phyloP scores from a whole-genome alignment of 352 stramenopile genomes.

The Globisporangium nagaii region DNA sequence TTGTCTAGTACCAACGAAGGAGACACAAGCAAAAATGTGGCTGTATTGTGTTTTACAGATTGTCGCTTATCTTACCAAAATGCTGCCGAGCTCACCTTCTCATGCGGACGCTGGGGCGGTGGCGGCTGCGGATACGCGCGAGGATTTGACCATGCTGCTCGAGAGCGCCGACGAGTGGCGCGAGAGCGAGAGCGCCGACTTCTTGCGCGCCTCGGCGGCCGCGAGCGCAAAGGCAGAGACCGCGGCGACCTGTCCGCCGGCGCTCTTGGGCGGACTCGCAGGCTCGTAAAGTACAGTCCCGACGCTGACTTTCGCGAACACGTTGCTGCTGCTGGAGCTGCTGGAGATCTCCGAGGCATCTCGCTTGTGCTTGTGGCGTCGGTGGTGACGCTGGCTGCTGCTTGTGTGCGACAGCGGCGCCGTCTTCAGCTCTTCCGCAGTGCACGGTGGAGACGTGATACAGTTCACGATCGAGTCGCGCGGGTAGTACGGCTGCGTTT shows the following conservation, averaged over 20 bases:
- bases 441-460: constrained; percentile 1
- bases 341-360: not conserved
- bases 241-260: constrained; percentile 35
- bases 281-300: constrained; percentile 11
- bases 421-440: not conserved
- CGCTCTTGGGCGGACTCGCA: no score
- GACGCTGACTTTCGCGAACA: constrained; percentile 6
- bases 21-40: constrained; percentile 3
- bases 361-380: not conserved
- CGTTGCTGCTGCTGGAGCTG: not conserved
- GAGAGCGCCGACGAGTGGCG: constrained; percentile 30
- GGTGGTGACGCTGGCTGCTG: not conserved
- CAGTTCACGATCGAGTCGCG: constrained; percentile 13
- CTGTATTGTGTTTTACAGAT: not conserved
- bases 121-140: not conserved
- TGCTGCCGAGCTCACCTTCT: not conserved
- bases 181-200: constrained; percentile 47
- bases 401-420: not conserved
- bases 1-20: not conserved
- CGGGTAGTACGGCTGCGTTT: constrained; percentile 8
- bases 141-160: constrained; percentile 7
- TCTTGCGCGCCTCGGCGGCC: constrained; percentile 41
- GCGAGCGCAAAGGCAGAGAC: constrained; percentile 48
- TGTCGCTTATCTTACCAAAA: no score
- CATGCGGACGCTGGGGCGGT: not conserved